phyloP scores from a whole-genome alignment of 225 moss, liverwort and hornwort species.

The Pseudoscleropodium purum region DNA sequence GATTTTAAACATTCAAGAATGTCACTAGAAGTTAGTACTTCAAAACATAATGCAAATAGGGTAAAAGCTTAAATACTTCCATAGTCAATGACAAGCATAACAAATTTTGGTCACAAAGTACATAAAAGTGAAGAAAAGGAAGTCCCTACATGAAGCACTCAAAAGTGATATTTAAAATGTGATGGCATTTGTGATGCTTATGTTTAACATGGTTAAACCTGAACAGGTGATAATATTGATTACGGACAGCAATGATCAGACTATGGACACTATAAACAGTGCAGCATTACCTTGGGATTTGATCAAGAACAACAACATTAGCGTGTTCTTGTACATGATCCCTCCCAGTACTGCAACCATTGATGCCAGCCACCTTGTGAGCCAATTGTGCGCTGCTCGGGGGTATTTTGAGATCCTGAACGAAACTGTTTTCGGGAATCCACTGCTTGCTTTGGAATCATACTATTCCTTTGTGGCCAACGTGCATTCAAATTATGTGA shows the following conservation, averaged over 20 bases:
- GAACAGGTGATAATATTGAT: neutral
- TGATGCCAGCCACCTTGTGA: neutral
- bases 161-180: too few species aligned
- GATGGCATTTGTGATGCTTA: neutral
- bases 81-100: neutral
- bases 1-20: neutral
- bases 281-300: neutral
- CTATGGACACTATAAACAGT: neutral
- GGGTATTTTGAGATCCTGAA: neutral
- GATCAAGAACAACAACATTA: neutral
- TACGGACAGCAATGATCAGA: neutral
- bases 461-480: neutral
- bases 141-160: too few species aligned
- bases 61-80: neutral
- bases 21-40: neutral
- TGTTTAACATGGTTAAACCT: too few species aligned
- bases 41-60: neutral
- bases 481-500: neutral
- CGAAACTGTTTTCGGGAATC: neutral
- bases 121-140: too few species aligned
- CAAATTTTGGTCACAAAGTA: neutral
- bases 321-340: neutral
- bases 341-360: neutral
- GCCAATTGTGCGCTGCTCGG: neutral
- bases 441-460: neutral